These are phyloP conservation scores for Colletotrichum spaethianum DNA, from an alignment of 2,329 filamentous ascomycete genomes.

Conservation along the genomic window DNA sequence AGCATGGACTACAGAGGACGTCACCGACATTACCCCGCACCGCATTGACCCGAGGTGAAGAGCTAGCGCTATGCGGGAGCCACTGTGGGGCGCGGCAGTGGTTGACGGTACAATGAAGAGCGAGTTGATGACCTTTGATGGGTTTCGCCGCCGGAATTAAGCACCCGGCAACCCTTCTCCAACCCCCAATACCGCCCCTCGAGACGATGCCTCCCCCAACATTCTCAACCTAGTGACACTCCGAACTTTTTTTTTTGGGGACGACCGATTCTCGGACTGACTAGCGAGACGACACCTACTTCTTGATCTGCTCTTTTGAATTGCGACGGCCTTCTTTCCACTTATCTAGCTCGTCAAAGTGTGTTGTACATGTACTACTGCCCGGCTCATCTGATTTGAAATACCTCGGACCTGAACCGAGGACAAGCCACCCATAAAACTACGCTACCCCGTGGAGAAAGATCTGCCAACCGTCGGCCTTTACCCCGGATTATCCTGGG, in stretches of 20 bases:
- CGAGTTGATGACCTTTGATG: constrained; percentile 42
- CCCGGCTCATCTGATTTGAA: constrained; percentile 27
- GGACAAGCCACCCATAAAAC: constrained; percentile 22
- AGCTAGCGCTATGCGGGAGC: constrained; percentile 8
- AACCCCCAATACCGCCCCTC: constrained; percentile 25
- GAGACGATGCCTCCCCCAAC: constrained; percentile 24
- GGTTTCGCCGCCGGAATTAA: constrained; percentile 27
- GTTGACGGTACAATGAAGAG: constrained; percentile 42
- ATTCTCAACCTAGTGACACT: background rate
- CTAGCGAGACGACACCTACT: constrained; percentile 29
- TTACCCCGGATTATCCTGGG: constrained; percentile 32
- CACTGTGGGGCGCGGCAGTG: constrained; percentile 35
- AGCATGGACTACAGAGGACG: constrained; percentile 10
- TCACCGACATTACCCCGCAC: constrained; percentile 41
- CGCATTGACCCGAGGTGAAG: constrained; percentile 40
- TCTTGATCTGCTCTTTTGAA: constrained; percentile 1
- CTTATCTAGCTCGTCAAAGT: constrained; percentile 16
- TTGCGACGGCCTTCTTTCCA: background rate
- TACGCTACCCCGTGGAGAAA: constrained; percentile 32
- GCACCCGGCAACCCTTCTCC: constrained; percentile 26
- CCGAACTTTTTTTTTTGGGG: constrained; percentile 24
- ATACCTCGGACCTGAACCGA: constrained; percentile 8
- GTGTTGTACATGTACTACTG: constrained; percentile 1
- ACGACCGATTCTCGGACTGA: constrained; percentile 24
- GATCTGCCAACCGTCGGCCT: constrained; percentile 18